phyloP scores from a whole-genome alignment of 805 yeast genomes.

The Pichia nanzhaoensis region DNA sequence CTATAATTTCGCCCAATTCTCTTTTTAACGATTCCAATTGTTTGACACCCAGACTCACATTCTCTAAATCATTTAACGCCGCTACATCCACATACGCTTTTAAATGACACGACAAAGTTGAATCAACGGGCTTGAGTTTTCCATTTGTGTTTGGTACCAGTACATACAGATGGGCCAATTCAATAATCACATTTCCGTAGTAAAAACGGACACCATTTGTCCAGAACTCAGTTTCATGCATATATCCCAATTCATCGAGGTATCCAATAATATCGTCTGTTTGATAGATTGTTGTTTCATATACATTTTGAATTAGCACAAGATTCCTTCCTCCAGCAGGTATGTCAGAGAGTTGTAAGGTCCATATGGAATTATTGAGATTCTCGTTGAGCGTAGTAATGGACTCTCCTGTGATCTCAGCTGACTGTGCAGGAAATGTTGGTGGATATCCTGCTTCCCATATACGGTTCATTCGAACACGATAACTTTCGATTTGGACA shows the following conservation, averaged over 20 bases:
- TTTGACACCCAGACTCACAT: conserved; percentile 56
- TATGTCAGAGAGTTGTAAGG: conserved; percentile 59
- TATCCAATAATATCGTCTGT: conserved; percentile 40
- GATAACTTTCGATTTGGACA: conserved; percentile 50
- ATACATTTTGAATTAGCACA: conserved; percentile 59
- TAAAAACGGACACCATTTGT: conserved; percentile 55
- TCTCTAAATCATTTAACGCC: conserved; percentile 67
- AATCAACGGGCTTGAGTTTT: conserved; percentile 33
- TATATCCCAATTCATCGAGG: conserved; percentile 66
- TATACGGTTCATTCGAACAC: conserved; percentile 41
- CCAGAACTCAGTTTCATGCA: conserved; percentile 55
- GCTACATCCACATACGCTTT: conserved; percentile 67
- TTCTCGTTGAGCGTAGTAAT: conserved; percentile 11
- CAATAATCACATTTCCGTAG: conserved; percentile 54
- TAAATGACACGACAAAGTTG: conserved; percentile 51
- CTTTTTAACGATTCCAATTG: conserved; percentile 56
- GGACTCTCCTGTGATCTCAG: conserved; percentile 13
- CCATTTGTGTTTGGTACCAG: conserved; percentile 21
- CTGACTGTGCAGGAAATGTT: background rate
- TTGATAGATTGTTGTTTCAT: conserved; percentile 50
- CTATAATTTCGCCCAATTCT: conserved; percentile 61
- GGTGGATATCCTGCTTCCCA: conserved; percentile 29
- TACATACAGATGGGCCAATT: conserved; percentile 43
- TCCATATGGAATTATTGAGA: conserved; percentile 41
- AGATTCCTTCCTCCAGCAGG: conserved; percentile 69